These are phyloP conservation scores for Hygrocybe punicea DNA, from an alignment of 768 basidiomycete species.

Conservation along the genomic window DNA sequence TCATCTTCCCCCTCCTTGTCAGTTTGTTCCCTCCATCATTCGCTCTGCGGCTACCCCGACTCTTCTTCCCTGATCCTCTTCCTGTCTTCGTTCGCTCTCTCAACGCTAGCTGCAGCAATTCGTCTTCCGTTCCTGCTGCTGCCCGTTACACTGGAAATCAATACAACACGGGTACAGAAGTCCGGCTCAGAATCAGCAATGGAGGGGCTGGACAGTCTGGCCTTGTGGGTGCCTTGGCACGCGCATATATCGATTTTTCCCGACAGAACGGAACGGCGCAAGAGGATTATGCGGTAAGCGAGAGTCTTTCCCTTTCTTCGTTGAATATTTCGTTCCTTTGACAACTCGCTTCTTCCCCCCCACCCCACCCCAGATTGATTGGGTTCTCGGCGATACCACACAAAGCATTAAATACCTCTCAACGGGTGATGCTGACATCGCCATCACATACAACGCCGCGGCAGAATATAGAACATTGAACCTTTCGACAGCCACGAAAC, in stretches of 20 bases:
- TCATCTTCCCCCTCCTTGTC: too few species aligned
- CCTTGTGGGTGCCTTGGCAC: constrained; percentile 45
- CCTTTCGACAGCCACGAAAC: constrained; percentile 29
- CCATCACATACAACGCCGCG: constrained; percentile 51
- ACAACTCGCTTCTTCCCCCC: neutral
- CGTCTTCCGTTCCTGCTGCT: constrained; percentile 7
- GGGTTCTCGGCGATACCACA: constrained; percentile 57
- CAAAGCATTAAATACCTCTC: constrained; percentile 44
- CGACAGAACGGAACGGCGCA: constrained; percentile 22
- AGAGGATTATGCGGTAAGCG: neutral
- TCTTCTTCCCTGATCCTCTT: too few species aligned
- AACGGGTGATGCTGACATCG: constrained; percentile 44
- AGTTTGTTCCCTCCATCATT: too few species aligned
- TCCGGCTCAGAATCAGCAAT: constrained; percentile 47
- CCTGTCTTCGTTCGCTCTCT: too few species aligned
- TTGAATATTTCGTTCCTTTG: constrained; percentile 12
- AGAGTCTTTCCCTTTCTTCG: constrained; percentile 28
- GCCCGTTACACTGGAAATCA: constrained; percentile 41
- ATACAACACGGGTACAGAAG: constrained; percentile 27
- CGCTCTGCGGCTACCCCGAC: too few species aligned
- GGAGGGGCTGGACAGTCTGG: constrained; percentile 53
- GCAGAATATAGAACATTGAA: constrained; percentile 42
- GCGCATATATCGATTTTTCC: constrained; percentile 45
- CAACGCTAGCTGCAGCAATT: too few species aligned
- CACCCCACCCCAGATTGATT: constrained; percentile 44